These are phyloP conservation scores for Rosa rugosa DNA, from an alignment of 306 rosid genomes.

Conservation along the genomic window DNA sequence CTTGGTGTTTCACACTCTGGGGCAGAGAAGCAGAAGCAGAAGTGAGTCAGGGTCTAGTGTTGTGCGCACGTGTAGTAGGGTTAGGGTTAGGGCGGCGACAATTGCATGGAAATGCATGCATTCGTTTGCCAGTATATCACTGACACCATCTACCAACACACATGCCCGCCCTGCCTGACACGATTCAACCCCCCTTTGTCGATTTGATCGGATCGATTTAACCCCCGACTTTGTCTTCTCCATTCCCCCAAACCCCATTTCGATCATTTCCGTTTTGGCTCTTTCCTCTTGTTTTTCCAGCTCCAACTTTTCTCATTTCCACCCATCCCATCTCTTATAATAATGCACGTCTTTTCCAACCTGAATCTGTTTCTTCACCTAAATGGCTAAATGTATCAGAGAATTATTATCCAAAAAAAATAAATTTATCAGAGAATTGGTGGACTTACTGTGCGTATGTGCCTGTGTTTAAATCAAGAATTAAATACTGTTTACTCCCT, in stretches of 20 bases:
- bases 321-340: neutral
- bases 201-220: conserved; percentile 42
- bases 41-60: conserved; percentile 20
- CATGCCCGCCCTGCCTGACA: conserved; percentile 76
- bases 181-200: conserved; percentile 52
- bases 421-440: too few relatives aligned
- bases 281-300: neutral
- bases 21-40: neutral
- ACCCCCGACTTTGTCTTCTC: conserved; percentile 58
- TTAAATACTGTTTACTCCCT: too few relatives aligned
- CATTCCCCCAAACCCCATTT: conserved; percentile 18
- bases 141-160: conserved; percentile 72
- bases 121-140: conserved; percentile 63
- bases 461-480: neutral
- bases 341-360: neutral
- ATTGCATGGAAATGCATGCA: conserved; percentile 82
- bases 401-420: too few relatives aligned
- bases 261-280: neutral
- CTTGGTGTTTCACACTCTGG: neutral
- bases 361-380: neutral
- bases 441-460: neutral
- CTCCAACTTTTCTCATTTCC: neutral
- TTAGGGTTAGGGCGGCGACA: conserved; percentile 40
- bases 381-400: too few relatives aligned
- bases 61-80: conserved; percentile 53